These are phyloP conservation scores for Podospora fimiseda DNA, from an alignment of 495 filamentous ascomycete species.

Conservation along the genomic window DNA sequence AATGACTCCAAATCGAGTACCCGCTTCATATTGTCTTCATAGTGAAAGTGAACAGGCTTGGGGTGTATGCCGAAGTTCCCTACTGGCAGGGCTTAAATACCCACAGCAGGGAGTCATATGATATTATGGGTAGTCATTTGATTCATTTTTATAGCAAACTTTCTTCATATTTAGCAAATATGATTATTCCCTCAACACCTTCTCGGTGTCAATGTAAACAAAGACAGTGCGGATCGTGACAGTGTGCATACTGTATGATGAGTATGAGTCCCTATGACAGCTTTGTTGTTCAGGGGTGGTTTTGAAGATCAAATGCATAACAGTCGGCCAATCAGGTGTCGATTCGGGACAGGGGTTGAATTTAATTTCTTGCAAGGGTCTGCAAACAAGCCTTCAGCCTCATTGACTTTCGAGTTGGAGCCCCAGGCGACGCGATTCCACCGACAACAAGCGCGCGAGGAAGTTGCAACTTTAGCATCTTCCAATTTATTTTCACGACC, in stretches of 20 bases:
- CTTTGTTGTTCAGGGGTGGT: slow-evolving; percentile 14
- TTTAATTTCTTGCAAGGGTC: background rate
- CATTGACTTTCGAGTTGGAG: background rate
- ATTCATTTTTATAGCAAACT: too few relatives aligned
- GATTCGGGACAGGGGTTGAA: too few relatives aligned
- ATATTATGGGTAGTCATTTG: too few relatives aligned
- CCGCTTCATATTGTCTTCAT: too few relatives aligned
- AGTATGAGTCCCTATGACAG: slow-evolving; percentile 1
- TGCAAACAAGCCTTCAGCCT: slow-evolving; percentile 9
- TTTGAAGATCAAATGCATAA: background rate
- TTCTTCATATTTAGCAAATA: too few relatives aligned
- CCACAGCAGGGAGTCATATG: too few relatives aligned
- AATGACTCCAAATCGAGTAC: too few relatives aligned
- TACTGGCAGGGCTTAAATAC: too few relatives aligned
- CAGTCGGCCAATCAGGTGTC: slow-evolving; percentile 2
- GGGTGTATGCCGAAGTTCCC: too few relatives aligned
- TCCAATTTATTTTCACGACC: too few relatives aligned
- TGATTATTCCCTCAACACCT: too few relatives aligned
- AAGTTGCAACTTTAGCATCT: background rate
- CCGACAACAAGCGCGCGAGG: background rate
- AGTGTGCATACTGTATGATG: background rate
- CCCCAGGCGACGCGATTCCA: background rate
- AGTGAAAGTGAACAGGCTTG: too few relatives aligned
- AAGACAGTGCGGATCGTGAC: background rate
- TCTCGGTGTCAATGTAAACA: background rate